Conservation (phyloP, 345 rosid genomes). For the Bruguiera sexangula region DNA sequence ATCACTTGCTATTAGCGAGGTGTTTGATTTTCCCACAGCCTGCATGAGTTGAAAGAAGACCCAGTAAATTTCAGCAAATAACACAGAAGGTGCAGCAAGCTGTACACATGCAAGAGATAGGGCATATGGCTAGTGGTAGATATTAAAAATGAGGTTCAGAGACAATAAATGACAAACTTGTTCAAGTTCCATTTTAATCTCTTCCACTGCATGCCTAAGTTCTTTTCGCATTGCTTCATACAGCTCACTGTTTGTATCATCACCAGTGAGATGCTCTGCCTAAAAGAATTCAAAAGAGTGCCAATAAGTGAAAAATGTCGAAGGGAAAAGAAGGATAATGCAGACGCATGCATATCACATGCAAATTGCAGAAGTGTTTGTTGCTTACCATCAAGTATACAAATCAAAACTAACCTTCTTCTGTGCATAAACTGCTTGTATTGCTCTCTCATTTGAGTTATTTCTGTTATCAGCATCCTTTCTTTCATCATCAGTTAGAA, state of each 20-base stretch:
- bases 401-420: slow-evolving; percentile 56
- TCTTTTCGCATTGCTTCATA: slow-evolving; percentile 65
- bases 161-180: slow-evolving; percentile 37
- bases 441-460: slow-evolving; percentile 57
- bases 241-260: slow-evolving; percentile 42
- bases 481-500: slow-evolving; percentile 84
- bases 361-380: background rate
- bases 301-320: slow-evolving; percentile 17
- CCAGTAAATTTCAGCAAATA: slow-evolving; percentile 14
- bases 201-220: slow-evolving; percentile 68
- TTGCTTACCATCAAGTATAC: slow-evolving; percentile 6
- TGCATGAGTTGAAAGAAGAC: slow-evolving; percentile 33
- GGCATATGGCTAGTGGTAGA: background rate
- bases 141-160: slow-evolving; percentile 7
- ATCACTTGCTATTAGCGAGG: slow-evolving; percentile 31
- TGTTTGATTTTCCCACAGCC: slow-evolving; percentile 44
- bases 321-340: background rate
- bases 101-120: background rate
- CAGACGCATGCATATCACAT: background rate
- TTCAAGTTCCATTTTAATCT: slow-evolving; percentile 58
- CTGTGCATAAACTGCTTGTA: slow-evolving; percentile 67
- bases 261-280: slow-evolving; percentile 50
- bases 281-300: slow-evolving; percentile 15
- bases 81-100: slow-evolving; percentile 7
- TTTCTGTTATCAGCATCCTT: slow-evolving; percentile 41